These are phyloP conservation scores for Articulospora tetracladia DNA, from an alignment of 495 filamentous ascomycete genomes.

Conservation along the genomic window DNA sequence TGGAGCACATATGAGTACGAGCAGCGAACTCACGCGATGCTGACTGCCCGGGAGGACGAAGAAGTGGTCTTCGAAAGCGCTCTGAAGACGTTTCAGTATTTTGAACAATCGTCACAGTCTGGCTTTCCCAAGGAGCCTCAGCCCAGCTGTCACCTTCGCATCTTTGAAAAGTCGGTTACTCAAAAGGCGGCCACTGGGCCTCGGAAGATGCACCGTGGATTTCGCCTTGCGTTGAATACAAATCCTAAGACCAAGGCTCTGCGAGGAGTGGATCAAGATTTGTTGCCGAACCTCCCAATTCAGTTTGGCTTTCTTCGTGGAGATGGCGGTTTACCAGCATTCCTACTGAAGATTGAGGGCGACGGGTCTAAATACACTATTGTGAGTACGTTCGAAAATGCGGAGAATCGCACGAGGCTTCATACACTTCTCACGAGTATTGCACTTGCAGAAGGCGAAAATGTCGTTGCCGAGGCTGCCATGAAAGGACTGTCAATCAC, in stretches of 20 bases:
- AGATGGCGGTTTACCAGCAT: constrained; percentile 59
- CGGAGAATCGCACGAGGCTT: constrained; percentile 59
- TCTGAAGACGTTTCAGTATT: constrained; percentile 68
- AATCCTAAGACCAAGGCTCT: constrained; percentile 70
- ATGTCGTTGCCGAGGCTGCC: constrained; percentile 56
- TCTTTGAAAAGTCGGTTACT: constrained; percentile 66
- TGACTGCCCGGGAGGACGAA: constrained; percentile 65
- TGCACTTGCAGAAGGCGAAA: constrained; percentile 53
- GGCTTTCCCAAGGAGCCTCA: constrained; percentile 72
- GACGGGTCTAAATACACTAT: constrained; percentile 62
- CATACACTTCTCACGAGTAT: constrained; percentile 69
- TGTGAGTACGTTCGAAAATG: constrained; percentile 69
- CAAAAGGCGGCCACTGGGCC: constrained; percentile 63
- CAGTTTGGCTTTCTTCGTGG: constrained; percentile 70
- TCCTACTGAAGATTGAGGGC: constrained; percentile 67
- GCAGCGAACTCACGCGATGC: constrained; percentile 61
- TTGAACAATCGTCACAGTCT: constrained; percentile 60
- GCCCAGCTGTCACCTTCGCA: constrained; percentile 58
- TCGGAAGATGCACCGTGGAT: constrained; percentile 68
- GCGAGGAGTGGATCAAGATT: constrained; percentile 63
- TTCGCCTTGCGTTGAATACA: constrained; percentile 70
- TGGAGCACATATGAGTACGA: constrained; percentile 82
- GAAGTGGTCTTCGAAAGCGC: constrained; percentile 57
- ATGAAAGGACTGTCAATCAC: constrained; percentile 58
- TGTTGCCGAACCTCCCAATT: constrained; percentile 57